These are phyloP conservation scores for Amanita inopinata DNA, from an alignment of 768 basidiomycete species.

Conservation along the genomic window DNA sequence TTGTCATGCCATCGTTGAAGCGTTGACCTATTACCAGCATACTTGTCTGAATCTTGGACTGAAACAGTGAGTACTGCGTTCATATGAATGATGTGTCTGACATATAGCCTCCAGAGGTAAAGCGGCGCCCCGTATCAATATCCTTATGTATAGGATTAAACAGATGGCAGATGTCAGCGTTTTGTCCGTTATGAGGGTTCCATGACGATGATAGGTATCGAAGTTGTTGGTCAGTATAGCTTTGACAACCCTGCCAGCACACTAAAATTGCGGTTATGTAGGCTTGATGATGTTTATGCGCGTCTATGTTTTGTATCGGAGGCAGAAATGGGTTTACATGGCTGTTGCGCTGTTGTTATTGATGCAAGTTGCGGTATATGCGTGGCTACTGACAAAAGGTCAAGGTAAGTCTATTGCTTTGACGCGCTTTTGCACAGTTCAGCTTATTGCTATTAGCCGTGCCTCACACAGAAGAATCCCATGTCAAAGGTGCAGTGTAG, in stretches of 20 bases:
- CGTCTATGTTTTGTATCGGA: conserved; percentile 30
- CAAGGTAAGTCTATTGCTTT: conserved; percentile 27
- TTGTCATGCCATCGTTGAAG: background rate
- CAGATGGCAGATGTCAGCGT: conserved; percentile 25
- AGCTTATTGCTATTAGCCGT: background rate
- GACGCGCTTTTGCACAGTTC: background rate
- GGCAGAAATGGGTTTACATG: conserved; percentile 21
- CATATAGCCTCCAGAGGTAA: background rate
- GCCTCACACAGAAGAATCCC: background rate
- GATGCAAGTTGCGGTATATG: conserved; percentile 36
- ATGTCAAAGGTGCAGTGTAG: conserved; percentile 7
- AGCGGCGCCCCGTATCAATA: background rate
- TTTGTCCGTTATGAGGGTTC: conserved; percentile 45
- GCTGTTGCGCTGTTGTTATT: conserved; percentile 27
- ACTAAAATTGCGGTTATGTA: conserved; percentile 3
- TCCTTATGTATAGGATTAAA: background rate
- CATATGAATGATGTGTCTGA: background rate
- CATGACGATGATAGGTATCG: conserved; percentile 44
- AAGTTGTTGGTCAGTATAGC: conserved; percentile 33
- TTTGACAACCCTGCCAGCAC: too few relatives aligned
- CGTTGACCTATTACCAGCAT: conserved; percentile 26
- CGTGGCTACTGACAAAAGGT: conserved; percentile 43
- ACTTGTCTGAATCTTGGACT: conserved; percentile 31
- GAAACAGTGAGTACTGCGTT: conserved; percentile 19
- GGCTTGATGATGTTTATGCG: conserved; percentile 51